These are phyloP conservation scores for Auriscalpium orientale DNA, from an alignment of 768 basidiomycete species.

Conservation along the genomic window DNA sequence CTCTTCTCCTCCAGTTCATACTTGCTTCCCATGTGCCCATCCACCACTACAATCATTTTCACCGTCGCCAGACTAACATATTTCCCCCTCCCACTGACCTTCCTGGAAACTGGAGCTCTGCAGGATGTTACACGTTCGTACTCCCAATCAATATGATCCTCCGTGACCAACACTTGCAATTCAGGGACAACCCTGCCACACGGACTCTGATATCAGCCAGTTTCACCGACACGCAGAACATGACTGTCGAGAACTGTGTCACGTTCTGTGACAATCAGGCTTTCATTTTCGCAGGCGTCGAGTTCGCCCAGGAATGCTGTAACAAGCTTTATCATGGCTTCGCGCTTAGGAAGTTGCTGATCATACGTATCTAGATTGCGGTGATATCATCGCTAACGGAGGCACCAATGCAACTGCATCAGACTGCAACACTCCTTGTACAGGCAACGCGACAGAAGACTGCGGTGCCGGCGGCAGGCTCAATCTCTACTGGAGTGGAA, in stretches of 20 bases:
- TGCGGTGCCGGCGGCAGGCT: slow-evolving; percentile 57
- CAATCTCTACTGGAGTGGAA: slow-evolving; percentile 59
- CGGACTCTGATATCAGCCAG: slow-evolving; percentile 50
- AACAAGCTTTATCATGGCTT: slow-evolving; percentile 16
- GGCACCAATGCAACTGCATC: slow-evolving; percentile 36
- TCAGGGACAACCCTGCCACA: slow-evolving; percentile 47
- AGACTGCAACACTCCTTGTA: slow-evolving; percentile 57
- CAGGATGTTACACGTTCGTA: slow-evolving; percentile 56
- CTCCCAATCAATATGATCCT: slow-evolving; percentile 5
- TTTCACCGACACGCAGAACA: slow-evolving; percentile 38
- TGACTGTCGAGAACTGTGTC: slow-evolving; percentile 55
- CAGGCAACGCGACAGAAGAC: slow-evolving; percentile 45
- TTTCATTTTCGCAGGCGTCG: slow-evolving; percentile 63
- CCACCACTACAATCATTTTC: slow-evolving; percentile 1
- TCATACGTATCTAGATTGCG: slow-evolving; percentile 48
- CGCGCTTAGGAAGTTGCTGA: slow-evolving; percentile 1
- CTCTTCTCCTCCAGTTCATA: not conserved
- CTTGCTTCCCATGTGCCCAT: not conserved
- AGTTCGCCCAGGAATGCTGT: slow-evolving; percentile 64
- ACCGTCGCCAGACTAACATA: slow-evolving; percentile 13
- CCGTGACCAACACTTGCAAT: slow-evolving; percentile 27
- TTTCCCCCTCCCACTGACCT: slow-evolving; percentile 39
- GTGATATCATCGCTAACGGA: slow-evolving; percentile 41
- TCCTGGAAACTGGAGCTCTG: slow-evolving; percentile 47
- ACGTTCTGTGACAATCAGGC: slow-evolving; percentile 35